These are phyloP conservation scores for Paracoccidioides brasiliensis DNA, from an alignment of 2,329 filamentous ascomycete genomes.

Conservation along the genomic window DNA sequence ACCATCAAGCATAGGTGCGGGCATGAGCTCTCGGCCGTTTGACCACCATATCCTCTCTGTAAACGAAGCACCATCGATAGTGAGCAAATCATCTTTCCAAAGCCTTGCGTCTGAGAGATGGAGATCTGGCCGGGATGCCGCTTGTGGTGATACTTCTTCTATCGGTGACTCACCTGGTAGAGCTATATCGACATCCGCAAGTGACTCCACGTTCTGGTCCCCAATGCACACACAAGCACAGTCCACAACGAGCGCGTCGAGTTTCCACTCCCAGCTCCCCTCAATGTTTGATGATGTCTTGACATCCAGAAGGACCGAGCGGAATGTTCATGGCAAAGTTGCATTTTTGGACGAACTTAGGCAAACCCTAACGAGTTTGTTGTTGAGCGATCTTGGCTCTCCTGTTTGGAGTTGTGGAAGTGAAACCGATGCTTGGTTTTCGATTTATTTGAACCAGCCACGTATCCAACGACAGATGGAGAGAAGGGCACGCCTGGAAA, in stretches of 20 bases:
- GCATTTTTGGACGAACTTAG: constrained; percentile 66
- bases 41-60: constrained; percentile 21
- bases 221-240: constrained; percentile 59
- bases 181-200: constrained; percentile 57
- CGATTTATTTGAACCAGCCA: constrained; percentile 38
- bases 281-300: constrained; percentile 30
- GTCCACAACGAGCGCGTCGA: constrained; percentile 51
- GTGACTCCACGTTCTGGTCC: constrained; percentile 84
- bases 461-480: constrained; percentile 30
- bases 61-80: constrained; percentile 24
- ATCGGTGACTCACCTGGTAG: constrained; percentile 45
- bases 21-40: constrained; percentile 16
- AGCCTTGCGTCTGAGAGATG: constrained; percentile 58
- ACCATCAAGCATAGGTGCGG: constrained; percentile 13
- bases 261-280: constrained; percentile 35
- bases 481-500: constrained; percentile 25
- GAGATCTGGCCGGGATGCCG: constrained; percentile 43
- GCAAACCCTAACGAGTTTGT: constrained; percentile 66
- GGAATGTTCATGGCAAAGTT: constrained; percentile 52
- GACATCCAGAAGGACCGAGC: constrained; percentile 23
- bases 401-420: constrained; percentile 78
- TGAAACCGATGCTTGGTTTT: constrained; percentile 84
- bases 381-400: constrained; percentile 80
- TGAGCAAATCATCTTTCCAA: constrained; percentile 52
- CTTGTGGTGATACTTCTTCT: constrained; percentile 48